Evolutionary conservation across 305 asterid species (phyloP).

Genomic region (Solanum hybrid): DNA sequence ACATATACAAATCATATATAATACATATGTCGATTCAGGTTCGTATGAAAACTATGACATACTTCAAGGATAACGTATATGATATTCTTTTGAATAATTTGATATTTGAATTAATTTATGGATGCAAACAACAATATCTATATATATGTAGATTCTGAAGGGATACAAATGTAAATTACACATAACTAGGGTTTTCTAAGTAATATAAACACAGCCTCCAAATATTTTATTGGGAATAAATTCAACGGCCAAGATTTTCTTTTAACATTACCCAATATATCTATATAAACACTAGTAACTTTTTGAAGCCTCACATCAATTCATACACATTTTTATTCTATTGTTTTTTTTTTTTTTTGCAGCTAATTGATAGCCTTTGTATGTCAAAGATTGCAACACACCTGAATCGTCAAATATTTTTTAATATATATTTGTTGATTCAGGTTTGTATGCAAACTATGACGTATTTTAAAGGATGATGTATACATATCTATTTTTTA

Average conservation of each 20-base stretch:
- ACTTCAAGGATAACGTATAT: not conserved
- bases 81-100: not conserved
- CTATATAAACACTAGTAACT: not conserved
- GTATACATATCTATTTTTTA: not conserved
- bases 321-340: not conserved
- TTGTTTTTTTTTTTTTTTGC: not conserved
- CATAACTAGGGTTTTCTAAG: not conserved
- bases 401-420: not conserved
- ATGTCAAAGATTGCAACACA: slow-evolving; percentile 7
- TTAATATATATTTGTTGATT: not conserved
- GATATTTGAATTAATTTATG: not conserved
- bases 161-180: not conserved
- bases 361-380: not conserved
- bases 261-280: not conserved
- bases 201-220: not conserved
- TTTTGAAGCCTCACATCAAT: not conserved
- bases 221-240: not conserved
- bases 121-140: not conserved
- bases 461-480: not conserved
- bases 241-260: not conserved
- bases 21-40: not conserved
- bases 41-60: not conserved
- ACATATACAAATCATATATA: not conserved
- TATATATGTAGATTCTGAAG: not conserved
- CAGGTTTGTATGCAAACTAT: not conserved